Conservation (phyloP, 176 grass and related monocot species). For the Puccinellia tenuiflora region DNA sequence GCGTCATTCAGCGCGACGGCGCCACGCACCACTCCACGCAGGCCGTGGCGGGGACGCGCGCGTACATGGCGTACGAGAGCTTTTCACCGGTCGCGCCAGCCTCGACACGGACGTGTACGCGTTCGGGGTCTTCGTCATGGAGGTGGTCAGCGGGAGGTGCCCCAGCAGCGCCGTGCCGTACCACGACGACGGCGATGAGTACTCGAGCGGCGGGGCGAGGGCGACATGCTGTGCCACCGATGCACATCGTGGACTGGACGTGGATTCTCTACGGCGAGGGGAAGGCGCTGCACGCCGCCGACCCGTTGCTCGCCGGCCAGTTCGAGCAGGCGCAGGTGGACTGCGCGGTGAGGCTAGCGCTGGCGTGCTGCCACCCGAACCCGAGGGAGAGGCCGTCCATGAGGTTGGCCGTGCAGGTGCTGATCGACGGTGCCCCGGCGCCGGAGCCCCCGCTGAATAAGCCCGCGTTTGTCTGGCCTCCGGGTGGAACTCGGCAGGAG, state of each 20-base stretch:
- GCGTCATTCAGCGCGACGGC: no score
- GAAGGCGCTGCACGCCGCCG: background rate
- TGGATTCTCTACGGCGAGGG: background rate
- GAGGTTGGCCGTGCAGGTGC: slow-evolving; percentile 44
- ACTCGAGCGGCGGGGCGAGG: no score
- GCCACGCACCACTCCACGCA: no score
- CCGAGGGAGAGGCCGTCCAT: slow-evolving; percentile 41
- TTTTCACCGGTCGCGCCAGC: no score
- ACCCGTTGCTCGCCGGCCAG: background rate
- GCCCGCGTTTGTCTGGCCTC: slow-evolving; percentile 25
- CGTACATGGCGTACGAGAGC: no score
- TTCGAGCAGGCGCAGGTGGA: slow-evolving; percentile 20
- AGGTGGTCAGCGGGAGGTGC: no score
- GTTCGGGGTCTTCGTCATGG: no score
- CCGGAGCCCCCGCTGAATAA: slow-evolving; percentile 23
- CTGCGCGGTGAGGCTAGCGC: slow-evolving; percentile 34
- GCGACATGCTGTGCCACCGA: background rate
- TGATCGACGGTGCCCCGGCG: slow-evolving; percentile 16
- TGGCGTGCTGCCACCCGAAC: slow-evolving; percentile 60
- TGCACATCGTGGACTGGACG: slow-evolving; percentile 15
- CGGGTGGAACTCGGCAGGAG: background rate
- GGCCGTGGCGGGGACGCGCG: no score
- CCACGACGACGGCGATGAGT: no score
- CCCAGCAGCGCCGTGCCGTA: no score
- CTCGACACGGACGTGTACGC: no score